phyloP scores from a whole-genome alignment of 345 rosid genomes.

The Citropsis articulata region DNA sequence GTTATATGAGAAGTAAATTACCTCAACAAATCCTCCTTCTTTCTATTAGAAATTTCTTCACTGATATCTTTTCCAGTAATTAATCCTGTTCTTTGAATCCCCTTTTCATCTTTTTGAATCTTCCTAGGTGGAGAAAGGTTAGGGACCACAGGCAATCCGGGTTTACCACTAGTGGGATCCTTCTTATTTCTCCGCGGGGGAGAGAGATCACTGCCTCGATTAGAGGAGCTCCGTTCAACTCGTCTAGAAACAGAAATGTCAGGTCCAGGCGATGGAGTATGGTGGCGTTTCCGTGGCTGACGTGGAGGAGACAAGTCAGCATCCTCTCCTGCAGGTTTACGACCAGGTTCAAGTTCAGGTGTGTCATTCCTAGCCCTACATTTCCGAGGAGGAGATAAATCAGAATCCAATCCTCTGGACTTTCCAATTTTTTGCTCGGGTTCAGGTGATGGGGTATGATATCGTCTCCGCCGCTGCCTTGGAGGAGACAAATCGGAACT shows the following conservation, averaged over 20 bases:
- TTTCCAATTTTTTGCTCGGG: not conserved
- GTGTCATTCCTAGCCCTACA: slow-evolving; percentile 33
- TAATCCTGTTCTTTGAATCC: slow-evolving; percentile 56
- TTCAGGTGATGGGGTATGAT: slow-evolving; percentile 4
- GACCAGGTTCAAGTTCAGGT: slow-evolving; percentile 41
- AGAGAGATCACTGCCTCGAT: slow-evolving; percentile 39
- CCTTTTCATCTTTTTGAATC: slow-evolving; percentile 43
- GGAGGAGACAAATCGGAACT: slow-evolving; percentile 39
- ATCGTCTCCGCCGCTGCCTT: slow-evolving; percentile 14
- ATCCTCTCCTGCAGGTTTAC: slow-evolving; percentile 16
- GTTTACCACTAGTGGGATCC: slow-evolving; percentile 10
- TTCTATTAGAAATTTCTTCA: slow-evolving; percentile 56
- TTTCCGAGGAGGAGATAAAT: slow-evolving; percentile 43
- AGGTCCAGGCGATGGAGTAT: slow-evolving; percentile 30
- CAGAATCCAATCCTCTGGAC: not conserved
- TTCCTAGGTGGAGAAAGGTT: slow-evolving; percentile 67
- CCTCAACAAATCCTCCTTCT: slow-evolving; percentile 60
- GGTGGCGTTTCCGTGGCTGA: slow-evolving; percentile 21
- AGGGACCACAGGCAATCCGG: slow-evolving; percentile 19
- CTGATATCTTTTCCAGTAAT: slow-evolving; percentile 62
- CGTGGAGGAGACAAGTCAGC: slow-evolving; percentile 51
- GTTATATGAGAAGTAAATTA: slow-evolving; percentile 19
- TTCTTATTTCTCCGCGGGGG: slow-evolving; percentile 46
- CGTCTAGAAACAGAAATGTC: slow-evolving; percentile 22
- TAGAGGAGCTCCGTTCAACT: slow-evolving; percentile 3